Base-by-base conservation (phyloP, 768 basidiomycete genomes). In the Pleurotus tuoliensis region DNA sequence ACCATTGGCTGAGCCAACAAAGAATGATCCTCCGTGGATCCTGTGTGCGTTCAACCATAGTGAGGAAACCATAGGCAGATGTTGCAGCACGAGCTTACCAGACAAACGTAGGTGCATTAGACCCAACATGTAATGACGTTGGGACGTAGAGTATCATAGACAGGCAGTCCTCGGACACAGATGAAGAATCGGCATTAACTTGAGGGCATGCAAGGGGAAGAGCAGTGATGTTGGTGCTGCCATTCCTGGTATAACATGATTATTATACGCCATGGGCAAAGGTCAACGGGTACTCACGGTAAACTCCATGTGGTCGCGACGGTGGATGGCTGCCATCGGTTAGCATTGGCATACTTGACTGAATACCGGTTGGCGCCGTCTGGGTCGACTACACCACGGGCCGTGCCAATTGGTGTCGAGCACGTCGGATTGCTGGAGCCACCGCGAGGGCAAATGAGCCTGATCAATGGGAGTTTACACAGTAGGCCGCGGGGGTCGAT, bases 21-120 rank as follows among this genome's bases (percentile, higher is more conserved):
- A 71, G 68, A 89, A 91, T 0, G 92, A 92, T 18, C 94, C 93
- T 8, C 93, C 94, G 61, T 94, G 94, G 53, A 94, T 78, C 92
- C 90, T 90, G 60, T 1, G 24, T 30, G 20, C 25, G 37, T 39
- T 34, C 30, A 34, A 34, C 34, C 49, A 22, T 41, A n/a, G 20
- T 20, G 2, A 43, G 15, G 9, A 18, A 43, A 18, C 43, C 20
- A 56, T 9, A 34, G 38, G 20, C 39, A 16, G 25, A 39, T 11
- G 53, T 44, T 15, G 27, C 41, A 49, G 27, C 54, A 6, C 25
- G 34, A 2, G 71, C 79, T 25, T 66, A 85, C 88, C 89, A 87
- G 59, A 87, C 66, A 56, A 92, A 64, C 16, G 81, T 81, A 3
- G 86, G 80, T 0, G 71, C 75, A 44, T 62, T 61, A 69, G 64